Evolutionary conservation across 257 asterid genomes (phyloP).

Genomic region (Solanum sitiens): DNA sequence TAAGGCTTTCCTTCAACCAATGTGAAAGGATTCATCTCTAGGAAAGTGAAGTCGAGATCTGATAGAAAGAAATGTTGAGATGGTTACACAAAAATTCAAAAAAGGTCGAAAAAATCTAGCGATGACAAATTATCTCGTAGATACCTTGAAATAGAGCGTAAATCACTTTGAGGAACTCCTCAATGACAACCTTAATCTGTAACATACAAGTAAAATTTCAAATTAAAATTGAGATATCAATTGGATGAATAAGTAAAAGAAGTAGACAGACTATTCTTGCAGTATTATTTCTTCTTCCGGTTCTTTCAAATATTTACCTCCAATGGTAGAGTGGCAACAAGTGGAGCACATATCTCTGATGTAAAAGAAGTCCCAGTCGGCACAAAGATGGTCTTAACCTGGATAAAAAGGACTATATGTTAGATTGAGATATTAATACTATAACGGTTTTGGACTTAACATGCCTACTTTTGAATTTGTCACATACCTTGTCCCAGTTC

Average conservation of each 20-base stretch:
- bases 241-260: neutral
- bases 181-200: constrained; percentile 72
- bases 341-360: constrained; percentile 81
- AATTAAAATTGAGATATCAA: neutral
- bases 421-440: neutral
- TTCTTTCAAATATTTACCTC: constrained; percentile 41
- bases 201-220: neutral
- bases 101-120: neutral
- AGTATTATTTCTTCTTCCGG: neutral
- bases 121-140: neutral
- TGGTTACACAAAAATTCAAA: constrained; percentile 3
- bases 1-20: constrained; percentile 87
- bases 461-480: neutral
- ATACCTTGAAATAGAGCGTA: constrained; percentile 59
- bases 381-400: constrained; percentile 72
- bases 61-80: neutral
- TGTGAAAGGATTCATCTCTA: constrained; percentile 96
- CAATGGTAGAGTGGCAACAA: constrained; percentile 85
- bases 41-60: constrained; percentile 95
- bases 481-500: constrained; percentile 87
- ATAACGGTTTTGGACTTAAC: neutral
- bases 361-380: constrained; percentile 64
- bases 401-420: neutral
- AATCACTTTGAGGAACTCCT: constrained; percentile 61
- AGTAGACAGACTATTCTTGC: neutral